Base-by-base conservation (phyloP, 345 rosid species). In the Alliaria petiolata region DNA sequence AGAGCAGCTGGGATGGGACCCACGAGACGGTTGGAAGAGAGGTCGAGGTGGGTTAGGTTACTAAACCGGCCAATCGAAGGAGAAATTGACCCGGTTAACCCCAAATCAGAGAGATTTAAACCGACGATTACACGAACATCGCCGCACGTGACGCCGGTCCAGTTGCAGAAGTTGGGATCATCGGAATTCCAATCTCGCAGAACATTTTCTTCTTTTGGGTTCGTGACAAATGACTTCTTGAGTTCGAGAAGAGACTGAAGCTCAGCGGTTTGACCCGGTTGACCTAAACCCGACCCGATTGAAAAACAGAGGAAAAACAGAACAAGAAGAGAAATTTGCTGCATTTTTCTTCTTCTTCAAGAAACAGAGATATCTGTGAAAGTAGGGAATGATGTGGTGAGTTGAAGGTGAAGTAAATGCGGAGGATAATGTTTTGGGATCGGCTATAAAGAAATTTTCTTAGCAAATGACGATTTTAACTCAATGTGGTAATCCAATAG, bases 81-180 rank as follows among this genome's bases (percentile, higher is more conserved):
- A 3, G 93, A 78, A 40, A 93, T 79, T 40, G 82, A 79, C 22
- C 96, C 96, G 12, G 93, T 87, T 42, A 93, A 69, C n/a, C 76
- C 82, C 7, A 85, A 81, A 67, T 79, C 59, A 5, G 97, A 80
- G 60, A 93, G 80, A 77, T 87, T 90, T 80, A 93, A 75, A 36
- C 82, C 82, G 42, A 82, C 63, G 61, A 84, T 80, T 16, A 47
- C 74, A 22, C 58, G 62, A 73, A 39, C 77, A 15, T 91, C 81
- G n/a, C n/a, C n/a, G 79, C 98, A 90, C n/a, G 80, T 61, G 26
- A 93, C 54, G 19, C 98, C 90, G 49, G 74, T 72, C 97, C 97
- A 93, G 65, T 75, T 82, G 74, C 93, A 90, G 22, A 83, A 9
- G 43, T 72, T 71, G 70, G 71, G 69, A 67, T 49, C 53, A 20